Evolutionary conservation across 2,329 filamentous ascomycete species (phyloP).

Genomic region (Coniella lustricola): DNA sequence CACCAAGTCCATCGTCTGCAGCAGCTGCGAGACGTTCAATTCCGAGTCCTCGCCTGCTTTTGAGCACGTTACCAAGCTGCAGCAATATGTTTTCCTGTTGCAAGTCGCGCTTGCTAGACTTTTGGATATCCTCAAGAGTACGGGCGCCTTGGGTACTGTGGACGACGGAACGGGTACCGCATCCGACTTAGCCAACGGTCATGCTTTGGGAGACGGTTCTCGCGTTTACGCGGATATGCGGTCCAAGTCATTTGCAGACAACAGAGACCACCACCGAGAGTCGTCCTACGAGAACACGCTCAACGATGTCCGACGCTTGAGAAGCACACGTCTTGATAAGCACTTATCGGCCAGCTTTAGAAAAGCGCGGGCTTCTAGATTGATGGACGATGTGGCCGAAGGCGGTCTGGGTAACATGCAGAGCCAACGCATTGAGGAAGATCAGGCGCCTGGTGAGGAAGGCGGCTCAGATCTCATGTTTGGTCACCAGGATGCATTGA

Average conservation of each 20-base stretch:
- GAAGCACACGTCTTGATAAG: conserved; percentile 90
- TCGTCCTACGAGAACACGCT: conserved; percentile 92
- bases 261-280: conserved; percentile 55
- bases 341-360: conserved; percentile 89
- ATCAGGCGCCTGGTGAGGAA: conserved; percentile 62
- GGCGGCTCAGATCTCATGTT: conserved; percentile 75
- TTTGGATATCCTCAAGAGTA: conserved; percentile 77
- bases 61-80: conserved; percentile 71
- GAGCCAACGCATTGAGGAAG: conserved; percentile 71
- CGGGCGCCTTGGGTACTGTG: conserved; percentile 69
- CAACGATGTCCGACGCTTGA: conserved; percentile 84
- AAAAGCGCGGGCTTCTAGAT: conserved; percentile 81
- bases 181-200: conserved; percentile 60
- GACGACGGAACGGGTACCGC: conserved; percentile 64
- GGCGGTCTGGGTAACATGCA: conserved; percentile 46
- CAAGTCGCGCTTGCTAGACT: conserved; percentile 86
- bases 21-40: conserved; percentile 52
- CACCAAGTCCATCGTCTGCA: conserved; percentile 61
- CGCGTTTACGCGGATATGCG: conserved; percentile 59
- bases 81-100: conserved; percentile 90
- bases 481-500: conserved; percentile 83
- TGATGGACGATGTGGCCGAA: conserved; percentile 76
- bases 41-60: conserved; percentile 51
- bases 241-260: conserved; percentile 67
- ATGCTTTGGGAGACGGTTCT: conserved; percentile 41